phyloP scores from a whole-genome alignment of 129 eudicot genomes.

The Artemisia annua region DNA sequence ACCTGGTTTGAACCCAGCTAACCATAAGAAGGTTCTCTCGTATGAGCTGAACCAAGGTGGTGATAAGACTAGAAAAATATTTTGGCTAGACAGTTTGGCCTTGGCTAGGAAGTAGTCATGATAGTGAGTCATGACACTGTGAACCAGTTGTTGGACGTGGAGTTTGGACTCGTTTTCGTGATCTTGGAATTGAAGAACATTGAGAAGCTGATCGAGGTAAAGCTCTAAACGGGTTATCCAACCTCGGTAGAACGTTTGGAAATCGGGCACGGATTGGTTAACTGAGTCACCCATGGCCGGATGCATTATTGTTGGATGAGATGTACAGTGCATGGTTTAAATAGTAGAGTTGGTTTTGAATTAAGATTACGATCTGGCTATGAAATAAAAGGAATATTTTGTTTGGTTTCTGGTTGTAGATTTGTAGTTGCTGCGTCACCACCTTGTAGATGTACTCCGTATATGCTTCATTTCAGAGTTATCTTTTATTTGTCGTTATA shows the following conservation, averaged over 20 bases:
- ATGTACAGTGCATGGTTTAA: constrained; percentile 1
- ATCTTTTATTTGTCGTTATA: not conserved
- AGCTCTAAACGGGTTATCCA: constrained; percentile 39
- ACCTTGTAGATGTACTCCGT: not conserved
- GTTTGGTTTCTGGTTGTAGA: constrained; percentile 5
- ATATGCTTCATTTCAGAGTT: not conserved
- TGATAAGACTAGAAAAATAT: constrained; percentile 39
- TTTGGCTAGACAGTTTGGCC: constrained; percentile 19
- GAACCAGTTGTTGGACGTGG: constrained; percentile 16
- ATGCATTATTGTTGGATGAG: constrained; percentile 4
- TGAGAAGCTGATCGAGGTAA: constrained; percentile 33
- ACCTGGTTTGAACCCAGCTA: constrained; percentile 43
- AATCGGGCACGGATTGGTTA: constrained; percentile 3
- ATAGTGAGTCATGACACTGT: constrained; percentile 38
- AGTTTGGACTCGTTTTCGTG: constrained; percentile 21
- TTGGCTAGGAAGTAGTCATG: constrained; percentile 37
- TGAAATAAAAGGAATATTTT: not conserved
- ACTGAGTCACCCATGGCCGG: constrained; percentile 13
- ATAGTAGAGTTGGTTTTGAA: constrained; percentile 12
- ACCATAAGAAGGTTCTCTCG: constrained; percentile 47
- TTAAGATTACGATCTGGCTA: not conserved
- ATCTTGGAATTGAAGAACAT: not conserved
- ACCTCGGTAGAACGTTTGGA: constrained; percentile 24
- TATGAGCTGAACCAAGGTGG: constrained; percentile 56
- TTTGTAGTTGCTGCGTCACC: not conserved